Percentiles rank a stretch among this genome's conserved stretches.
Evolutionary conservation across 2,329 filamentous ascomycete genomes (phyloP).

Genomic region (Beauveria sp.): DNA sequence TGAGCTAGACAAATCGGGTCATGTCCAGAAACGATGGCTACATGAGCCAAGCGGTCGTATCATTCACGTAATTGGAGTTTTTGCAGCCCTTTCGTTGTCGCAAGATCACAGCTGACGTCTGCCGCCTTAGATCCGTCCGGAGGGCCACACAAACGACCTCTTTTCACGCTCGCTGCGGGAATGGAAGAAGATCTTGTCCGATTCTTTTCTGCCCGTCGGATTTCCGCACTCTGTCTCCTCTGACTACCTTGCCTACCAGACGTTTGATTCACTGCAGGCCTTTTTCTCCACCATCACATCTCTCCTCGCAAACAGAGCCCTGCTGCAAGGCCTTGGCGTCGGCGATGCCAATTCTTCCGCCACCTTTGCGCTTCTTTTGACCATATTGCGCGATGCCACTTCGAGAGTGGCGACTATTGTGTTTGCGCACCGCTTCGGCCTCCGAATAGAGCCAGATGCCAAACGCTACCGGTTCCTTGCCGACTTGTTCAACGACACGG

Average conservation of each 20-base stretch:
- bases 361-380: slow-evolving; percentile 73
- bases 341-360: slow-evolving; percentile 73
- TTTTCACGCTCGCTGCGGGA: slow-evolving; percentile 24
- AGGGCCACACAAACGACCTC: slow-evolving; percentile 16
- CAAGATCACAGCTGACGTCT: background rate
- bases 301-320: slow-evolving; percentile 72
- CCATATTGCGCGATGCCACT: slow-evolving; percentile 73
- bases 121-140: background rate
- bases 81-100: background rate
- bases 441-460: slow-evolving; percentile 80
- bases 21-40: slow-evolving; percentile 27
- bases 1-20: slow-evolving; percentile 32
- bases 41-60: slow-evolving; percentile 21
- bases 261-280: slow-evolving; percentile 70
- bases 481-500: slow-evolving; percentile 81
- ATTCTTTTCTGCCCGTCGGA: slow-evolving; percentile 80
- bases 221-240: slow-evolving; percentile 79
- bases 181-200: slow-evolving; percentile 39
- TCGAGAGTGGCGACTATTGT: slow-evolving; percentile 77
- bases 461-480: slow-evolving; percentile 84
- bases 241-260: slow-evolving; percentile 72
- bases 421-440: slow-evolving; percentile 76
- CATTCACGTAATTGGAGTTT: slow-evolving; percentile 18
- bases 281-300: slow-evolving; percentile 77
- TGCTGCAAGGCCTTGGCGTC: slow-evolving; percentile 73